A percentile compares a stretch with the other conserved stretches of the same genome.
Evolutionary conservation across 495 filamentous ascomycete genomes (phyloP).

Genomic region (Lasiosphaeriaceae sp.): DNA sequence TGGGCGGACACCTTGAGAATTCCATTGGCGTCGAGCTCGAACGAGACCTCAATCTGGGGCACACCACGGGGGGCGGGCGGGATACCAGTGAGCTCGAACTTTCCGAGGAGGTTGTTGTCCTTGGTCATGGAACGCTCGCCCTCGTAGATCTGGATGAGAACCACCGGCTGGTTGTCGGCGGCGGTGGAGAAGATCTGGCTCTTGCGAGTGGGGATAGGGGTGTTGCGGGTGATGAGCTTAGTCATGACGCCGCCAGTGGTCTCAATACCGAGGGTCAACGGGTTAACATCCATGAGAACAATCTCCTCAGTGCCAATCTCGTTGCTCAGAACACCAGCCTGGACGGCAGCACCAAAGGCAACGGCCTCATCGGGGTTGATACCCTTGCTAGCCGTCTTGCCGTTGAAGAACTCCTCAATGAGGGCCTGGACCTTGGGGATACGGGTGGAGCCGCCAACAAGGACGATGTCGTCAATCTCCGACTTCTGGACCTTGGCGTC

Average conservation of each 20-base stretch:
- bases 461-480: conserved; percentile 82
- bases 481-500: conserved; percentile 87
- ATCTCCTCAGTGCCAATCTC: conserved; percentile 73
- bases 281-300: conserved; percentile 98
- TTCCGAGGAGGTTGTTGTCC: conserved; percentile 94
- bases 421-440: conserved; percentile 95
- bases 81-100: conserved; percentile 96
- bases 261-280: conserved; percentile 96
- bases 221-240: conserved; percentile 92
- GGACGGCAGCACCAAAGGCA: conserved; percentile 94
- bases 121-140: conserved; percentile 95
- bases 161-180: conserved; percentile 95
- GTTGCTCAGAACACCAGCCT: conserved; percentile 90
- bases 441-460: conserved; percentile 91
- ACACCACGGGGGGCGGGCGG: conserved; percentile 92
- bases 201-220: conserved; percentile 94
- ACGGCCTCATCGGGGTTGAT: conserved; percentile 99
- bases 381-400: conserved; percentile 96
- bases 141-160: conserved; percentile 96
- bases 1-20: conserved; percentile 92
- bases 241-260: conserved; percentile 99
- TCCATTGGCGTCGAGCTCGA: conserved; percentile 96
- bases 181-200: conserved; percentile 97
- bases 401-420: conserved; percentile 90
- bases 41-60: conserved; percentile 96